These are phyloP conservation scores for Fusarium concolor DNA, from an alignment of 2,329 filamentous ascomycete genomes.

Conservation along the genomic window DNA sequence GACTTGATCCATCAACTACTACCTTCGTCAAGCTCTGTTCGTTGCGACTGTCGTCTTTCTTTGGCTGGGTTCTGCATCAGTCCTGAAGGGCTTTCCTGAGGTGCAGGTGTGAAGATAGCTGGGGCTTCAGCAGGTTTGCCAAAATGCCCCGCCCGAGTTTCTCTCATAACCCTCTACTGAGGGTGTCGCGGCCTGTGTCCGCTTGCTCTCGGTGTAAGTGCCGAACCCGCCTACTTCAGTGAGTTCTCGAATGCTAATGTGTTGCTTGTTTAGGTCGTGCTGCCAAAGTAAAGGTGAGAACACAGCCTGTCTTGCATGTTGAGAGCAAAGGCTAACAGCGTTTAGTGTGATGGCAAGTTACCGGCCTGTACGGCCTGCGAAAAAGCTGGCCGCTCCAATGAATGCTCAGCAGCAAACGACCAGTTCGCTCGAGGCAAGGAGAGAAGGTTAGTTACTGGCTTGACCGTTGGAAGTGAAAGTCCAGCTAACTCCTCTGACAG, in stretches of 20 bases:
- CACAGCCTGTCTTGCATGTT: neutral
- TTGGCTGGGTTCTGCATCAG: neutral
- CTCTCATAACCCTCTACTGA: conserved; percentile 69
- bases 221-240: neutral
- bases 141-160: conserved; percentile 61
- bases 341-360: conserved; percentile 92
- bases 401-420: conserved; percentile 94
- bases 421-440: conserved; percentile 97
- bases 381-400: conserved; percentile 84
- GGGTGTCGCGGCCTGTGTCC: conserved; percentile 82
- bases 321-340: conserved; percentile 14
- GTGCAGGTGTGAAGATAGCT: neutral
- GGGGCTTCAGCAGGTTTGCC: conserved; percentile 4
- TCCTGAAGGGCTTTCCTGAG: neutral
- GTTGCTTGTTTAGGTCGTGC: conserved; percentile 66
- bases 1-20: conserved; percentile 24
- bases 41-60: neutral
- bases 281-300: conserved; percentile 86
- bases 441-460: conserved; percentile 70
- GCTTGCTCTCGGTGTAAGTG: conserved; percentile 79
- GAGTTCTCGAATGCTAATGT: conserved; percentile 3
- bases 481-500: conserved; percentile 54
- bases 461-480: neutral
- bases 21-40: conserved; percentile 18
- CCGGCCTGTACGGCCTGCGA: conserved; percentile 96